Evolutionary conservation across 495 filamentous ascomycete species (phyloP), one percentile per base, ranked within the genome.

Genomic region (Tuber umbilicatum): DNA sequence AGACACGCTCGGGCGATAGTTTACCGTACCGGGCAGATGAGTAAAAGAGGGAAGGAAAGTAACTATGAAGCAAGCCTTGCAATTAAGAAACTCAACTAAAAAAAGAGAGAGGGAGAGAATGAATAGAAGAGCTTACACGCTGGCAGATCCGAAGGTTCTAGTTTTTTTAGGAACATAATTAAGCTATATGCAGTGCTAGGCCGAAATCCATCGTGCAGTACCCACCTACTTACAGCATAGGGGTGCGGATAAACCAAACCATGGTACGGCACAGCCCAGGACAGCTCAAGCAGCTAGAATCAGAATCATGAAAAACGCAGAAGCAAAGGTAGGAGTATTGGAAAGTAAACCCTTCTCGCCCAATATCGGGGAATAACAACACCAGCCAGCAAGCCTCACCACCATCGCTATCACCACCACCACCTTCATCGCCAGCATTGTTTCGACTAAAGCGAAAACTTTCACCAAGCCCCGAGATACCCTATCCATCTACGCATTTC

Each of bases 111-210:
- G 14, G 35, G 14, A 35, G 14, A n/a, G n/a, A n/a, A n/a, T n/a
- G n/a, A n/a, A n/a, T n/a, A n/a, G n/a, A 64, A 31, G 27, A 64
- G 55, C 55, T 35, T 55, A 12, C 27, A 64, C 55, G 55, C 5
- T 64, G 55, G 55, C 55, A 35, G 55, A 64, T 64, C 55, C 27
- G 55, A 64, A 64, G 55, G 55, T 64, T 64, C 55, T 64, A 64
- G 55, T 64, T 64, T 64, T 64, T 50, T 64, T 35, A 35, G 17
- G 55, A 35, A 35, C 55, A 27, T 16, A 64, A 64, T 64, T 64
- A 64, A 64, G 55, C 55, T 64, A 64, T 64, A 64, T 64, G 55
- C 55, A 35, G 55, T 64, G 55, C 27, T 64, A 64, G 55, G 55
- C 55, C 55, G 55, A 64, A 64, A 16, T 35, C 14, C 55, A 35